Conservation (phyloP, 2,329 filamentous ascomycete genomes). For the Aspergillus oerlinghausenensis region DNA sequence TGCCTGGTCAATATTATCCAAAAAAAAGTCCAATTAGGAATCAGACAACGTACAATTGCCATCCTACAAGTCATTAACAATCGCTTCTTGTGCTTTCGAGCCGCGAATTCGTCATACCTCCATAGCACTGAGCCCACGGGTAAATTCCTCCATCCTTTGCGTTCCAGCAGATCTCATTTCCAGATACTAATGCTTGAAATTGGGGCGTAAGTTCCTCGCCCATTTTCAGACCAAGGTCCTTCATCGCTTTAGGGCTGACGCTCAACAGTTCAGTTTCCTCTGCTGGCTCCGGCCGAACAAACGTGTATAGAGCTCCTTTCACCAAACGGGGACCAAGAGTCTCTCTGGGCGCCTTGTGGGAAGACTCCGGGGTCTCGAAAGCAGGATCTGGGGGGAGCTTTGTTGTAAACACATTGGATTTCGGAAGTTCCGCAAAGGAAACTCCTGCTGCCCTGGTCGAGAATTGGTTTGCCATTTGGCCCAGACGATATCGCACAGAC, state of each 20-base stretch:
- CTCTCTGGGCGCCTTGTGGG: conserved; percentile 74
- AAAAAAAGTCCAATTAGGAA: neutral
- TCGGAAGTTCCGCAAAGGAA: conserved; percentile 52
- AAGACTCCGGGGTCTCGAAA: conserved; percentile 75
- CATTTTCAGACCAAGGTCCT: conserved; percentile 69
- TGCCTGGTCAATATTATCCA: conserved; percentile 36
- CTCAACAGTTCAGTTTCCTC: conserved; percentile 73
- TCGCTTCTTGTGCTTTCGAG: neutral
- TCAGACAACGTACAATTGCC: conserved; percentile 44
- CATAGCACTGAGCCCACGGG: conserved; percentile 98
- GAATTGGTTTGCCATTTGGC: conserved; percentile 45
- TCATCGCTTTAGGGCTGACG: conserved; percentile 72
- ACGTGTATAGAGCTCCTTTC: conserved; percentile 80
- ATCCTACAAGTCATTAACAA: conserved; percentile 32
- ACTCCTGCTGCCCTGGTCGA: conserved; percentile 25
- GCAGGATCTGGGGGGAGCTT: conserved; percentile 69
- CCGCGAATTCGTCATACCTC: conserved; percentile 59
- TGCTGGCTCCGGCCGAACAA: conserved; percentile 73
- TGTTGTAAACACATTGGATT: conserved; percentile 60
- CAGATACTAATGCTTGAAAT: conserved; percentile 73
- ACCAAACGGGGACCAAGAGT: conserved; percentile 77
- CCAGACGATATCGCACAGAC: conserved; percentile 29
- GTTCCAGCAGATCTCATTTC: conserved; percentile 76
- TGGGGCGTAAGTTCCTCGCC: conserved; percentile 66
- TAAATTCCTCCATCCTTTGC: conserved; percentile 75